These are phyloP conservation scores for Panaeolus papilionaceus DNA, from an alignment of 768 basidiomycete genomes.

Conservation along the genomic window DNA sequence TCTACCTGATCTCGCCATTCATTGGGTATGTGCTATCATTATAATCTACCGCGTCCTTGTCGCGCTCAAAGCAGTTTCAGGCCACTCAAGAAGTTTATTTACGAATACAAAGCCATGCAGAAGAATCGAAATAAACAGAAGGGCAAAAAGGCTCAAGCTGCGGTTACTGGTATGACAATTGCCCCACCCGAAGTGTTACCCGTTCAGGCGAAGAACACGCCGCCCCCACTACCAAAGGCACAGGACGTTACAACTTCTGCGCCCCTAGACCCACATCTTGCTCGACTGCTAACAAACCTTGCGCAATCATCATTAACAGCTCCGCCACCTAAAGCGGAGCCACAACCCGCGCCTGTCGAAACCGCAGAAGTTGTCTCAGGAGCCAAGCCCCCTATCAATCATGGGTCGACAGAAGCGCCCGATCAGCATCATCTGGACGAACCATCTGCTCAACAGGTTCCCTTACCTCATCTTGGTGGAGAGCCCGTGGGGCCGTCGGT, in stretches of 20 bases:
- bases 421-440: neutral
- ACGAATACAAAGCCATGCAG: slow-evolving; percentile 56
- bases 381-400: neutral
- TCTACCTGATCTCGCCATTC: slow-evolving; percentile 95
- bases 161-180: neutral
- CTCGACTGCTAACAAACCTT: slow-evolving; percentile 66
- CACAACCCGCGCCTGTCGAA: neutral
- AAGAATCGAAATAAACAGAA: slow-evolving; percentile 45
- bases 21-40: slow-evolving; percentile 63
- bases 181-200: neutral
- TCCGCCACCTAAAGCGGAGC: slow-evolving; percentile 7
- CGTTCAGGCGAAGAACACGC: neutral
- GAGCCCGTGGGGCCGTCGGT: neutral
- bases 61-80: slow-evolving; percentile 37
- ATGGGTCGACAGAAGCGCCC: neutral
- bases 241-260: neutral
- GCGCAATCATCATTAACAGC: slow-evolving; percentile 56
- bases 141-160: slow-evolving; percentile 18
- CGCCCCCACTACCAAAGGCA: neutral
- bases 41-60: slow-evolving; percentile 15
- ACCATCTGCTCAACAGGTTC: neutral
- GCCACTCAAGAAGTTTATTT: slow-evolving; percentile 71
- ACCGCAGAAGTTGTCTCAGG: neutral
- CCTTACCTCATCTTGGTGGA: neutral
- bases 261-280: slow-evolving; percentile 70